Base-by-base conservation (phyloP, 129 eudicot genomes). In the Arctium lappa region DNA sequence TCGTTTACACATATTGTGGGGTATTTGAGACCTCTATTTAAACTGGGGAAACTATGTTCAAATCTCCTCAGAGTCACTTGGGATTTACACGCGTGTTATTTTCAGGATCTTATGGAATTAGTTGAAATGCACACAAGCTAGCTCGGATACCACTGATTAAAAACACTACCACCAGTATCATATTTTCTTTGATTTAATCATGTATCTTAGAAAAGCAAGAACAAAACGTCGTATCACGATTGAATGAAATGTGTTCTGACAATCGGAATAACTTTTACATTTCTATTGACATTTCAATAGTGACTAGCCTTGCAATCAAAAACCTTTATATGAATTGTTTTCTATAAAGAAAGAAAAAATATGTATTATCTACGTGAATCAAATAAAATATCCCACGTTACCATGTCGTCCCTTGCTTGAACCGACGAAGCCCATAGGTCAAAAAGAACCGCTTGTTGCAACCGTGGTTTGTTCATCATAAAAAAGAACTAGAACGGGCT, bases 401-500 rank as follows among this genome's bases (percentile, higher is more conserved):
- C 37, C 78, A 74, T 44, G 65, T 44, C 36, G 65, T 44, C 29
- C 65, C 37, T 50, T 74, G 62, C 78, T 42, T 44, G 39, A 74
- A 44, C 38, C 12, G 22, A 11, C 32, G 1, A 5, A 63, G 16
- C 9, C 65, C 37, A 74, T 44, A 5, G 38, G 66, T 37, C 50
- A 78, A 65, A 38, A 63, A 65, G 13, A 69, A 78, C 7, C 11
- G 62, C 8, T 29, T 36, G 81, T 65, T 22, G 56, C 29, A 2
- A 37, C 34, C 30, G 34, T 62, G 36, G 39, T 65, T 22, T 65
- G 39, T 38, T 73, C 73, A 65, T 63, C 37, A 38, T 27, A 63
- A 65, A 65, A 33, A 65, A 22, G 42, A 38, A 66, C 81, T 78
- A 78, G 81, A 78, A 78, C 62, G 81, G 81, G 81, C 74, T 78